Conservation (phyloP, 495 filamentous ascomycete species). For the Hypoxylon subgilvum region DNA sequence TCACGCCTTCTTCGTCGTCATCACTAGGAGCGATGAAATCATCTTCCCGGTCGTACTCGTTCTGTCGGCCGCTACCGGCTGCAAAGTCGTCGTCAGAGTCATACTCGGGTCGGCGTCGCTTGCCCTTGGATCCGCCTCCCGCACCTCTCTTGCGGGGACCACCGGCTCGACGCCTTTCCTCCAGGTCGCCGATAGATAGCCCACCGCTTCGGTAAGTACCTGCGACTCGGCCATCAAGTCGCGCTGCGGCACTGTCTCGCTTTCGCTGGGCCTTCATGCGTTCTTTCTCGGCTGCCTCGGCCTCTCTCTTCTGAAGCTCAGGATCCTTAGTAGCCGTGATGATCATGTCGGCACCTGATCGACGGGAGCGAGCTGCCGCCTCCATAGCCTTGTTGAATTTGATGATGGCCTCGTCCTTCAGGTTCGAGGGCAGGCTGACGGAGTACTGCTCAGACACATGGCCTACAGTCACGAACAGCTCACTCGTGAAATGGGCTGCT, state of each 20-base stretch:
- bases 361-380: conserved; percentile 56
- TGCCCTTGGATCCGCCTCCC: conserved; percentile 48
- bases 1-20: conserved; percentile 71
- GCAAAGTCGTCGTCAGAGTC: conserved; percentile 71
- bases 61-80: conserved; percentile 66
- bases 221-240: conserved; percentile 61
- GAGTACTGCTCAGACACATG: conserved; percentile 80
- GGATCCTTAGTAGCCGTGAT: conserved; percentile 75
- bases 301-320: conserved; percentile 75
- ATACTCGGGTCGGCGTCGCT: conserved; percentile 57
- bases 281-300: conserved; percentile 76
- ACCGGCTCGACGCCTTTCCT: conserved; percentile 59
- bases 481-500: conserved; percentile 71
- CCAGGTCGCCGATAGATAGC: conserved; percentile 75
- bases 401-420: conserved; percentile 79
- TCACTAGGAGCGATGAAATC: conserved; percentile 79
- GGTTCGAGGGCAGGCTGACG: conserved; percentile 69
- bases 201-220: conserved; percentile 58
- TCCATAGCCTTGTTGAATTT: conserved; percentile 73
- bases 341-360: conserved; percentile 56
- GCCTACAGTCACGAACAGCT: conserved; percentile 74
- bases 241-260: conserved; percentile 70
- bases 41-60: conserved; percentile 85
- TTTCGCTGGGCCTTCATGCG: conserved; percentile 69
- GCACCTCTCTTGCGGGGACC: conserved; percentile 53